A percentile compares a stretch with the other conserved stretches of the same genome.
Evolutionary conservation across 2,329 filamentous ascomycete species (phyloP).

Genomic region (Sporothrix variecibatus): DNA sequence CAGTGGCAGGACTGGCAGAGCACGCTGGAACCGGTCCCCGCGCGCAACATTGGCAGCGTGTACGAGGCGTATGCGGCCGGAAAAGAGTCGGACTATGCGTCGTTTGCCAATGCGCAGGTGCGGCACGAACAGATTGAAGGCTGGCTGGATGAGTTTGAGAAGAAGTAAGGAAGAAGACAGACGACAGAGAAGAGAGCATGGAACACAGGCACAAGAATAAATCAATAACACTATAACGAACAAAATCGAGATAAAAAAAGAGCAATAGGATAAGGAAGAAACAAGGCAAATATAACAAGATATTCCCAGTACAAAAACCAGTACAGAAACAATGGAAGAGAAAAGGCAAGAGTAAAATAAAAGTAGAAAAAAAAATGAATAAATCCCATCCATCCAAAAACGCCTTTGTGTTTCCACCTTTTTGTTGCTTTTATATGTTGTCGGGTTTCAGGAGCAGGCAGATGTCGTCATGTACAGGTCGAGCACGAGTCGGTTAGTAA

Average conservation of each 20-base stretch:
- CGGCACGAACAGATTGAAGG: constrained; percentile 51
- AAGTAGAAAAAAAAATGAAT: neutral
- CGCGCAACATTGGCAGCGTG: constrained; percentile 53
- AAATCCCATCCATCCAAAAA: constrained; percentile 27
- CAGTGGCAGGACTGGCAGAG: constrained; percentile 49
- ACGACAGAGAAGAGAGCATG: neutral
- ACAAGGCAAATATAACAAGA: neutral
- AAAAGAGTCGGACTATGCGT: constrained; percentile 36
- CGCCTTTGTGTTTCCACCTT: constrained; percentile 22
- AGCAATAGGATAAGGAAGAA: neutral
- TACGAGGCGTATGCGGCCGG: constrained; percentile 57
- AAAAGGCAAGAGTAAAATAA: neutral
- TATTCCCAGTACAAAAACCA: neutral
- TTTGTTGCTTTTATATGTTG: constrained; percentile 2
- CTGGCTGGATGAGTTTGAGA: constrained; percentile 19
- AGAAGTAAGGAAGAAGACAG: neutral
- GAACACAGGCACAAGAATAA: neutral
- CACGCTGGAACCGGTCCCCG: constrained; percentile 38
- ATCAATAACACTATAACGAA: neutral
- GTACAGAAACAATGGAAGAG: neutral
- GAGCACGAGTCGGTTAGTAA: constrained; percentile 8
- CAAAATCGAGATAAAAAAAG: neutral
- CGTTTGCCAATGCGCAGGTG: constrained; percentile 46
- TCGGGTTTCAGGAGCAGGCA: neutral
- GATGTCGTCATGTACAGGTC: neutral